These are phyloP conservation scores for Paradendryphiella salina DNA, from an alignment of 2,329 filamentous ascomycete genomes.

Conservation along the genomic window DNA sequence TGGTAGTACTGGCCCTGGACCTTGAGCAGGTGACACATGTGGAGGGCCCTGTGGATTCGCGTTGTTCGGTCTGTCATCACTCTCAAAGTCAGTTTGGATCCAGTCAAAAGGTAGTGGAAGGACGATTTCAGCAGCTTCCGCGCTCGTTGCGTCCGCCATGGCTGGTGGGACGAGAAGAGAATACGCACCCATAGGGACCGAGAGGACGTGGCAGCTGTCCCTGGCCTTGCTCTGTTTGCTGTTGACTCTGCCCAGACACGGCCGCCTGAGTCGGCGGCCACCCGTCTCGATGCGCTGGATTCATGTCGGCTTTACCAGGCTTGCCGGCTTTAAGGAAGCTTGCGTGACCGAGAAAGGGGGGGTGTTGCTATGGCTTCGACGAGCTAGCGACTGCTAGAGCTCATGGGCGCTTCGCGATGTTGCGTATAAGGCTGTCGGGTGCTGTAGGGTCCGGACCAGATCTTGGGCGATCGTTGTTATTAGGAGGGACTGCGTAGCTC, in stretches of 20 bases:
- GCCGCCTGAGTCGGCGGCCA: slow-evolving; percentile 52
- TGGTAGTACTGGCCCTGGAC: slow-evolving; percentile 44
- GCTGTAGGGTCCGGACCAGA: slow-evolving; percentile 19
- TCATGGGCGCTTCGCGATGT: slow-evolving; percentile 28
- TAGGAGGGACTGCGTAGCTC: slow-evolving; percentile 31
- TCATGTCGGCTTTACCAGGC: slow-evolving; percentile 45
- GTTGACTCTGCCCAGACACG: slow-evolving; percentile 51
- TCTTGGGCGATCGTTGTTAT: slow-evolving; percentile 26
- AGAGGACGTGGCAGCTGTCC: slow-evolving; percentile 41
- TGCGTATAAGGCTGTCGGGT: slow-evolving; percentile 12
- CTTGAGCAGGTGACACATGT: slow-evolving; percentile 45
- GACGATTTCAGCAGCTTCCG: slow-evolving; percentile 18
- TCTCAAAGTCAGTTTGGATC: slow-evolving; percentile 23
- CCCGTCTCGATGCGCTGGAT: slow-evolving; percentile 48
- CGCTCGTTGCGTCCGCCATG: slow-evolving; percentile 22
- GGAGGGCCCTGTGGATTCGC: slow-evolving; percentile 38
- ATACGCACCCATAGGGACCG: slow-evolving; percentile 44
- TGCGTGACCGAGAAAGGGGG: slow-evolving; percentile 14
- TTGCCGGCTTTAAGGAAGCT: slow-evolving; percentile 32
- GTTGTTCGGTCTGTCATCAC: slow-evolving; percentile 35
- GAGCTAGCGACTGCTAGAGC: slow-evolving; percentile 15
- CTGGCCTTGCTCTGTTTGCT: slow-evolving; percentile 44
- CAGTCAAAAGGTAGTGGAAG: slow-evolving; percentile 16
- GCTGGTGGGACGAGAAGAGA: slow-evolving; percentile 6
- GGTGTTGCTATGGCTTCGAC: slow-evolving; percentile 19